phyloP scores from a whole-genome alignment of 2,329 filamentous ascomycete species.

The Diplodia scrobiculata region DNA sequence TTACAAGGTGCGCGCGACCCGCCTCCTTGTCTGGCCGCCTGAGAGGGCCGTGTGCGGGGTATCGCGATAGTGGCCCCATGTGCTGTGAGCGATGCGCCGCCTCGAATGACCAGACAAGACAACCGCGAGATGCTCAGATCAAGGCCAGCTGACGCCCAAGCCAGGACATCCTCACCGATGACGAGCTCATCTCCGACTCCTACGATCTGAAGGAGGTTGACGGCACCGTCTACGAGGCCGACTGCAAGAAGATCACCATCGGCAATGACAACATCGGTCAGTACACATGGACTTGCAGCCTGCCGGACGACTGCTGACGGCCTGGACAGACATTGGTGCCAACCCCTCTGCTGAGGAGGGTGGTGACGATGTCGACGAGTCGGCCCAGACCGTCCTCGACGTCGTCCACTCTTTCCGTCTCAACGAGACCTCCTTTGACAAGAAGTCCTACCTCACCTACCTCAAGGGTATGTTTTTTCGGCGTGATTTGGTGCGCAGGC shows the following conservation, averaged over 20 bases:
- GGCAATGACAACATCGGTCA: slow-evolving; percentile 72
- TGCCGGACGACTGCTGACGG: slow-evolving; percentile 30
- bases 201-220: slow-evolving; percentile 81
- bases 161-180: slow-evolving; percentile 83
- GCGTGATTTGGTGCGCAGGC: neutral
- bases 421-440: slow-evolving; percentile 75
- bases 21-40: slow-evolving; percentile 37
- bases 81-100: slow-evolving; percentile 14
- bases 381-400: slow-evolving; percentile 78
- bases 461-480: slow-evolving; percentile 70
- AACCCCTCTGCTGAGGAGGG: slow-evolving; percentile 95
- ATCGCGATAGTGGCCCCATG: slow-evolving; percentile 31
- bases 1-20: slow-evolving; percentile 54
- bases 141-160: slow-evolving; percentile 23
- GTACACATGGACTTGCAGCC: slow-evolving; percentile 41
- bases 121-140: slow-evolving; percentile 7
- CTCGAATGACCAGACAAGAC: slow-evolving; percentile 26
- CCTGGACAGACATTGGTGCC: slow-evolving; percentile 74
- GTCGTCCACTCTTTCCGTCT: slow-evolving; percentile 91
- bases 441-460: slow-evolving; percentile 80
- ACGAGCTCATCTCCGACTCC: slow-evolving; percentile 97
- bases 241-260: slow-evolving; percentile 87
- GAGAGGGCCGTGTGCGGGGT: slow-evolving; percentile 14
- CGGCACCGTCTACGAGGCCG: slow-evolving; percentile 80
- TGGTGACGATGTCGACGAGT: slow-evolving; percentile 73